These are phyloP conservation scores for Zea mays DNA, from an alignment of 176 grass and related monocot genomes.

Conservation along the genomic window Zm-B73-REFERENCE-NAM-5.0 NC_050101.1:134349501-134350000, in stretches of 20 bases:
- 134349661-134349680: constrained; percentile 40
- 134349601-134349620: constrained; percentile 2
- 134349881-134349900: background rate
- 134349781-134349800: background rate
- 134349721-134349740: constrained; percentile 4
- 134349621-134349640: constrained; percentile 21
- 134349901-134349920: constrained; percentile 25
- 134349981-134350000: background rate
- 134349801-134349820: background rate
- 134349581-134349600: background rate
- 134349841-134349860: background rate
- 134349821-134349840: background rate
- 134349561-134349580: background rate
- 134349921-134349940: constrained; percentile 9
- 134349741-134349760: constrained; percentile 21
- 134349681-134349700: constrained; percentile 24
- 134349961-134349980: background rate
- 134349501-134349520: too few relatives aligned
- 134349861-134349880: background rate
- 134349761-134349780: background rate
- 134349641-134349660: constrained; percentile 16
- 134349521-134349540: background rate
- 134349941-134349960: background rate
- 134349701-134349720: background rate
- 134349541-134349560: background rate